Evolutionary conservation across 2,329 filamentous ascomycete species (phyloP).

Genomic region (Arachnomyces sp.): DNA sequence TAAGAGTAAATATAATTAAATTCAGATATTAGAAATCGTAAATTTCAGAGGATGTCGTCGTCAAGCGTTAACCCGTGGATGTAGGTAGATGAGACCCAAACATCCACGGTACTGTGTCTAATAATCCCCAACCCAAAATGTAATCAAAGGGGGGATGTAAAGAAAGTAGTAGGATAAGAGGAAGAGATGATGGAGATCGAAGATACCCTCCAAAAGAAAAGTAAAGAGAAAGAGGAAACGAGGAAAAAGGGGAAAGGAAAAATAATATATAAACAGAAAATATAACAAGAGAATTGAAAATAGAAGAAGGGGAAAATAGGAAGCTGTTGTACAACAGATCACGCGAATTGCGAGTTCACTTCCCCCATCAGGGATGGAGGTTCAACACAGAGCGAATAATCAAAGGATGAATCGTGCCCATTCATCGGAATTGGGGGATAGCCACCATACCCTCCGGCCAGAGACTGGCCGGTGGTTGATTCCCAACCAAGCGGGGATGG

Average conservation of each 20-base stretch:
- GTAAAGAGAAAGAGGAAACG: conserved; percentile 1
- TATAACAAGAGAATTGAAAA: conserved; percentile 6
- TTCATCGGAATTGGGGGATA: conserved; percentile 17
- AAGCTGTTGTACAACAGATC: conserved; percentile 22
- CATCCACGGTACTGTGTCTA: conserved; percentile 1
- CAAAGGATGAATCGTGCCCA: conserved; percentile 25
- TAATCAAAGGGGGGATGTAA: conserved; percentile 2
- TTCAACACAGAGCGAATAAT: conserved; percentile 24
- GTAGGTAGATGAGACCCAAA: not conserved
- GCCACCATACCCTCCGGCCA: conserved; percentile 24
- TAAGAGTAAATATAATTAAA: no score
- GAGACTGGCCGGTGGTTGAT: conserved; percentile 9
- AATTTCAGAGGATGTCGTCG: no score
- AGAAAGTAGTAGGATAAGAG: not conserved
- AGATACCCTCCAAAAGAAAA: conserved; percentile 3
- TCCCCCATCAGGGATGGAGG: conserved; percentile 8
- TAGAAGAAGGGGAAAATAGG: conserved; percentile 11
- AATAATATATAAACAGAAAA: conserved; percentile 8
- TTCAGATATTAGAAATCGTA: no score
- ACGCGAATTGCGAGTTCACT: conserved; percentile 14
- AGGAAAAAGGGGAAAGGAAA: conserved; percentile 5
- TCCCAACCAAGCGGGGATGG: conserved; percentile 19
- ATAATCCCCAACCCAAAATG: conserved; percentile 1
- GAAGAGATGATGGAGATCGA: conserved; percentile 2
- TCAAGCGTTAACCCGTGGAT: no score